phyloP scores from a whole-genome alignment of 352 stramenopile genomes.

The Phytopythium montanum region DNA sequence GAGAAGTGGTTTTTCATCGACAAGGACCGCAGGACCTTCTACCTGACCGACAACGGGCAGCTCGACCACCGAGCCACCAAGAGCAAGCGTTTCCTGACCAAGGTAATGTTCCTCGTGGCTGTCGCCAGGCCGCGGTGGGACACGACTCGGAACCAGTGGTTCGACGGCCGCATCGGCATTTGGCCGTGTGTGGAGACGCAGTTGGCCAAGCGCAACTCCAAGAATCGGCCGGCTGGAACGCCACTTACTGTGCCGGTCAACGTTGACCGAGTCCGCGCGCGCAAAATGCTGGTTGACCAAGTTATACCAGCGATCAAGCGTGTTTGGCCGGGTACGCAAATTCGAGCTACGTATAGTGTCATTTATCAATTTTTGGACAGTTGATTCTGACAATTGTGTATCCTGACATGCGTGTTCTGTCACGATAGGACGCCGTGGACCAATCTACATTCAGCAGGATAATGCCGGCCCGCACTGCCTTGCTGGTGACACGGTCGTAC shows the following conservation, averaged over 20 bases:
- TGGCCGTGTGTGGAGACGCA: constrained; percentile 10
- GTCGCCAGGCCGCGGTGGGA: constrained; percentile 12
- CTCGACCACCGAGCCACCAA: constrained; percentile 6
- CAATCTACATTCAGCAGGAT: no score
- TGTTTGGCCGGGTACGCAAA: constrained; percentile 9
- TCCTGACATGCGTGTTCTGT: no score
- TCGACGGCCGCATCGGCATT: constrained; percentile 15
- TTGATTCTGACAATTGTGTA: no score
- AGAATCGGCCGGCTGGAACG: constrained; percentile 3
- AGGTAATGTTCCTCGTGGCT: constrained; percentile 16
- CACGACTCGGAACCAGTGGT: constrained; percentile 4
- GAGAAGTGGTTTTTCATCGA: constrained; percentile 19
- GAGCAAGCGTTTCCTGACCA: constrained; percentile 11
- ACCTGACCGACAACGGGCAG: constrained; percentile 7
- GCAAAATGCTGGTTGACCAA: constrained; percentile 2
- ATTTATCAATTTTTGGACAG: no score
- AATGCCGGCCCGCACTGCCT: no score
- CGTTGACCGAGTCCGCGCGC: neutral
- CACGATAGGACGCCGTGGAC: no score
- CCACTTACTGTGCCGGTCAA: neutral
- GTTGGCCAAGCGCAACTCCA: neutral
- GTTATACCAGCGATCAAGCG: constrained; percentile 13
- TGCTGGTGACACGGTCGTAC: no score
- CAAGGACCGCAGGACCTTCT: constrained; percentile 5
- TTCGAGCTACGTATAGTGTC: no score